Evolutionary conservation across 225 moss, liverwort and hornwort species (phyloP).

Genomic region (Asterella californica): DNA sequence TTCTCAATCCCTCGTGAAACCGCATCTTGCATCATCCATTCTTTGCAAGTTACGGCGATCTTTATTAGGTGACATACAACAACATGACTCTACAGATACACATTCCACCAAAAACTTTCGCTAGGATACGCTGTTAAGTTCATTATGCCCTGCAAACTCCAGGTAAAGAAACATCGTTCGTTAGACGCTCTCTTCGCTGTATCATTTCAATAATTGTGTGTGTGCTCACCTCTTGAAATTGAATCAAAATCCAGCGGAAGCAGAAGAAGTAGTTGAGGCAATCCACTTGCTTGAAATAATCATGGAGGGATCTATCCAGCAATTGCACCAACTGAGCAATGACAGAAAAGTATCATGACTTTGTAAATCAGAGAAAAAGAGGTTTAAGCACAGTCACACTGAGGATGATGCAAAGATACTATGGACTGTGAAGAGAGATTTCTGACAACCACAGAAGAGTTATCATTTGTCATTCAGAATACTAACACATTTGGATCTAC

Average conservation of each 20-base stretch:
- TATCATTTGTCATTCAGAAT: too few relatives aligned
- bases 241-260: constrained; percentile 97
- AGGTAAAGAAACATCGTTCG: too few relatives aligned
- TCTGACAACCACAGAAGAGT: not conserved
- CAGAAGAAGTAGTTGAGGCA: constrained; percentile 99
- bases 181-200: too few relatives aligned
- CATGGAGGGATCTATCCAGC: constrained; percentile 84
- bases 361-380: not conserved
- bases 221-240: constrained; percentile 87
- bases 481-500: too few relatives aligned
- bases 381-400: not conserved
- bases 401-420: not conserved
- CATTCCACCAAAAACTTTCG: not conserved
- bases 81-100: not conserved
- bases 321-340: constrained; percentile 83
- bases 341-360: not conserved
- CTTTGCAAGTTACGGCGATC: too few relatives aligned
- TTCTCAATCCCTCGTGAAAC: not conserved
- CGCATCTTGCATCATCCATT: not conserved
- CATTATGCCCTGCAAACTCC: not conserved
- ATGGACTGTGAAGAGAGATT: too few relatives aligned
- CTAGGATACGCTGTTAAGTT: not conserved
- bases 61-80: not conserved
- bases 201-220: too few relatives aligned
- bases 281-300: constrained; percentile 90